A percentile compares a stretch with the other conserved stretches of the same genome.
Conservation (phyloP, 495 filamentous ascomycete species). For the Neohortaea acidophila region DNA sequence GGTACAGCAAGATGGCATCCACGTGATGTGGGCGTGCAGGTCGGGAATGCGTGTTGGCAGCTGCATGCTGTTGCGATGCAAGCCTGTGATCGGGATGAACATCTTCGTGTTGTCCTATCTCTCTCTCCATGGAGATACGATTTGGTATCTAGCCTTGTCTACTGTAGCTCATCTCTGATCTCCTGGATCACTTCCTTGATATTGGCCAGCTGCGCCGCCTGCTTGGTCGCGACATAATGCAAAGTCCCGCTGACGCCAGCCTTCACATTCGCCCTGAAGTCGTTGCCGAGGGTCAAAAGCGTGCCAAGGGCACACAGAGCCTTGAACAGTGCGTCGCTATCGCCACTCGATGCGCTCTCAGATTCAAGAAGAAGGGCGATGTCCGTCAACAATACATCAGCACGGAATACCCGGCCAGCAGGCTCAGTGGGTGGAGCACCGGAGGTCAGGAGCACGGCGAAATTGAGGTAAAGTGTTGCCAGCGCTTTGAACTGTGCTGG, state of each 20-base stretch:
- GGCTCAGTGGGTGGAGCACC: constrained; percentile 9
- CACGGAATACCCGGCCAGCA: constrained; percentile 6
- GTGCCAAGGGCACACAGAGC: constrained; percentile 74
- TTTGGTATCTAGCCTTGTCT: too few species aligned
- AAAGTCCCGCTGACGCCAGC: constrained; percentile 31
- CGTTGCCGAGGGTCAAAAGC: constrained; percentile 40
- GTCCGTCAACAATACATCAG: constrained; percentile 12
- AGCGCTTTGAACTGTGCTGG: constrained; percentile 46
- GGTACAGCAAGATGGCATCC: too few species aligned
- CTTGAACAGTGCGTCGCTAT: constrained; percentile 71
- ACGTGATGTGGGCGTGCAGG: too few species aligned
- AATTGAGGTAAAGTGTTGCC: constrained; percentile 75
- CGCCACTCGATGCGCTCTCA: constrained; percentile 36
- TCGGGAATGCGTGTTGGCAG: too few species aligned
- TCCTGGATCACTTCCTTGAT: constrained; percentile 44
- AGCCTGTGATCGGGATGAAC: too few species aligned
- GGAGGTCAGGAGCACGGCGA: constrained; percentile 39
- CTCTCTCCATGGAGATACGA: too few species aligned
- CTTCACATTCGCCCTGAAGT: constrained; percentile 33
- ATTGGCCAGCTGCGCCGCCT: constrained; percentile 37
- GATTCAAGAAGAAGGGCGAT: constrained; percentile 15
- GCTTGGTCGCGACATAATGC: constrained; percentile 30
- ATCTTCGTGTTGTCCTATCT: too few species aligned
- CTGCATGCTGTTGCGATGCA: too few species aligned
- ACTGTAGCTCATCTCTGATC: constrained; percentile 32